Conservation (phyloP, 352 stramenopile species). For the Globisporangium spinosum region DNA sequence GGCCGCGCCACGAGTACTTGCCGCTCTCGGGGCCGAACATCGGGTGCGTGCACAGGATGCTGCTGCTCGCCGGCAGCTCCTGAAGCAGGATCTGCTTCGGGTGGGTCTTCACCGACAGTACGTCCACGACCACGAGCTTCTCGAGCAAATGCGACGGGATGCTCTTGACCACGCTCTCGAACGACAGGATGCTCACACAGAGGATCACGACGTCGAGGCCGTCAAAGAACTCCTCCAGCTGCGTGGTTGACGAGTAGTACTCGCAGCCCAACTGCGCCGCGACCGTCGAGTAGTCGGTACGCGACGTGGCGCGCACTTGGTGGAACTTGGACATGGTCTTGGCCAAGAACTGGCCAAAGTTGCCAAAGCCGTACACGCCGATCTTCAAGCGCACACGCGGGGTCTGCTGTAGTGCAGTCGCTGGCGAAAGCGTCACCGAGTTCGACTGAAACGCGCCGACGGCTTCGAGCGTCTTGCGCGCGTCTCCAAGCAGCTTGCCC, state of each 20-base stretch:
- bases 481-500: slow-evolving; percentile 52
- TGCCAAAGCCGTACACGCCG: slow-evolving; percentile 95
- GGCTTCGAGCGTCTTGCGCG: slow-evolving; percentile 49
- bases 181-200: slow-evolving; percentile 79
- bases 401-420: slow-evolving; percentile 19
- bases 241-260: slow-evolving; percentile 53
- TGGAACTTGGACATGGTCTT: slow-evolving; percentile 93
- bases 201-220: slow-evolving; percentile 94
- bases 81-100: slow-evolving; percentile 92
- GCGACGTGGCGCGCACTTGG: slow-evolving; percentile 80
- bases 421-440: slow-evolving; percentile 26
- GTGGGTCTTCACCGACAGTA: slow-evolving; percentile 98
- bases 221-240: slow-evolving; percentile 89
- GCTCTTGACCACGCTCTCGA: slow-evolving; percentile 56
- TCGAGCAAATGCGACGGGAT: slow-evolving; percentile 71
- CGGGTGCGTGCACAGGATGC: slow-evolving; percentile 96
- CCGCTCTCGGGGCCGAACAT: slow-evolving; percentile 98
- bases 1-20: slow-evolving; percentile 91
- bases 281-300: slow-evolving; percentile 77
- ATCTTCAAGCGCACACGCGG: slow-evolving; percentile 83
- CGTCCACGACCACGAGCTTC: slow-evolving; percentile 94
- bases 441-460: slow-evolving; percentile 37
- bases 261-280: slow-evolving; percentile 51
- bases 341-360: slow-evolving; percentile 98
- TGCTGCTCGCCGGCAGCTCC: slow-evolving; percentile 82